Base-by-base conservation (phyloP, 768 basidiomycete species). In the Neoboletus brunneissimus region DNA sequence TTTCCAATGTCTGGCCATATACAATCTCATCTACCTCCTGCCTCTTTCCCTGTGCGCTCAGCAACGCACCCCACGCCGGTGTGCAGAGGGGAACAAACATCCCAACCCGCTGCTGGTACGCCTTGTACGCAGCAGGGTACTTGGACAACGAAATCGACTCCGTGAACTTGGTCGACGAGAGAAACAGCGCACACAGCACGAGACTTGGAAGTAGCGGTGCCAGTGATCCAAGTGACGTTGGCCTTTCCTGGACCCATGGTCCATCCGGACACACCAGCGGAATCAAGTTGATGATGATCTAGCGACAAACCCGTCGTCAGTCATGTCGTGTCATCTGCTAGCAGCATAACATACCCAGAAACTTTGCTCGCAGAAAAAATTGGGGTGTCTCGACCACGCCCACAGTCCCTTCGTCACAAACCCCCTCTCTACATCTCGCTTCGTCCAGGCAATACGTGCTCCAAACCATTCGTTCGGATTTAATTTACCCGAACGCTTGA, bases 321-420 rank as follows among this genome's bases (percentile, higher is more conserved):
- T 54, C n/a, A 47, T 44, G 29, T 23, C 23, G 8, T 18, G 9
- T 9, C 20, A 25, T 48, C 13, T 4, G 23, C 20, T 11, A 1
- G 8, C 25, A 20, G 35, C 0, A 22, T 0, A 16, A 75, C 83
- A 41, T 60, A 89, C 88, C 88, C 88, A 95, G 73, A 95, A 93
- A 16, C 75, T 71, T 70, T 95, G 94, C 70, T 98, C 96, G 69
- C 90, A 94, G 1, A 87, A 74, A 68, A 93, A 95, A 71, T 98
- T 98, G 35, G 96, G 94, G 71, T 98, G 96, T 16, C 96, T 78
- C 3, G 83, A 85, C 78, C 86, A 95, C 2, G 83, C 81, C 90
- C 91, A 98, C 8, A 98, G 71, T 4, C 95, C 95, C 20, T 80
- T 78, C 0, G 93, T 92, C 25, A 87, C 73, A 69, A 98, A 98